A percentile compares a stretch with the other conserved stretches of the same genome.
Conservation (phyloP, 2,329 filamentous ascomycete genomes). For the Thelonectria blattea region DNA sequence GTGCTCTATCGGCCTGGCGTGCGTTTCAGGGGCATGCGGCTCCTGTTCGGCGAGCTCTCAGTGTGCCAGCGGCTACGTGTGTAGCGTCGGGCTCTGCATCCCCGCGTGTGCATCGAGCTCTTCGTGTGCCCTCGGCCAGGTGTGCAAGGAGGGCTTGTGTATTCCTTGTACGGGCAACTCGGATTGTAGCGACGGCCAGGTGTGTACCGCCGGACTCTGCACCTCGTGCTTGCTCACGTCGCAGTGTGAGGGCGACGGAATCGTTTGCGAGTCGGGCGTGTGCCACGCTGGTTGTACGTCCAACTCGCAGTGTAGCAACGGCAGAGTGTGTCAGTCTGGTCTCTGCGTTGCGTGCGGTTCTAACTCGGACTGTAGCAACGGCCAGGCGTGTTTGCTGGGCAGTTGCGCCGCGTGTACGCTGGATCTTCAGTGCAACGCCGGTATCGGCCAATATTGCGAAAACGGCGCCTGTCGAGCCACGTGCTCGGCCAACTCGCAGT, state of each 20-base stretch:
- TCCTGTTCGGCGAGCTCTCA: conserved; percentile 6
- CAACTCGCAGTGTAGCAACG: conserved; percentile 16
- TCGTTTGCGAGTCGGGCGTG: conserved; percentile 13
- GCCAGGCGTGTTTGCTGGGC: conserved; percentile 16
- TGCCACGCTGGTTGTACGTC: conserved; percentile 13
- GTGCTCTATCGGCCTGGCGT: conserved; percentile 17
- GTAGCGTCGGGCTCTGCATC: conserved; percentile 14
- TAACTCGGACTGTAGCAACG: conserved; percentile 14
- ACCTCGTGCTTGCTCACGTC: conserved; percentile 1
- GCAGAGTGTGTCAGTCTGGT: conserved; percentile 19
- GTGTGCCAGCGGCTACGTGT: conserved; percentile 15
- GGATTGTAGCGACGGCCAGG: conserved; percentile 14
- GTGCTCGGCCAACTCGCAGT: conserved; percentile 15
- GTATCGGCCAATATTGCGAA: conserved; percentile 18
- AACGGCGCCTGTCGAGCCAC: conserved; percentile 11
- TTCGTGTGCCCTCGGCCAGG: conserved; percentile 4
- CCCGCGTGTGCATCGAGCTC: conserved; percentile 13
- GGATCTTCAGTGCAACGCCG: conserved; percentile 12
- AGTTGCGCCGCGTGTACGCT: conserved; percentile 15
- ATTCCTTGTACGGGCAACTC: conserved; percentile 10
- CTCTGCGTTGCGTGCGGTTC: conserved; percentile 3
- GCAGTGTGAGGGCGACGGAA: conserved; percentile 11
- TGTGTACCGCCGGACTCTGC: conserved; percentile 9
- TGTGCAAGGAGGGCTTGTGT: conserved; percentile 18
- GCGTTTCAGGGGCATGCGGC: conserved; percentile 11